Evolutionary conservation across 2,329 filamentous ascomycete genomes (phyloP).

Genomic region (Aaosphaeria arxii): DNA sequence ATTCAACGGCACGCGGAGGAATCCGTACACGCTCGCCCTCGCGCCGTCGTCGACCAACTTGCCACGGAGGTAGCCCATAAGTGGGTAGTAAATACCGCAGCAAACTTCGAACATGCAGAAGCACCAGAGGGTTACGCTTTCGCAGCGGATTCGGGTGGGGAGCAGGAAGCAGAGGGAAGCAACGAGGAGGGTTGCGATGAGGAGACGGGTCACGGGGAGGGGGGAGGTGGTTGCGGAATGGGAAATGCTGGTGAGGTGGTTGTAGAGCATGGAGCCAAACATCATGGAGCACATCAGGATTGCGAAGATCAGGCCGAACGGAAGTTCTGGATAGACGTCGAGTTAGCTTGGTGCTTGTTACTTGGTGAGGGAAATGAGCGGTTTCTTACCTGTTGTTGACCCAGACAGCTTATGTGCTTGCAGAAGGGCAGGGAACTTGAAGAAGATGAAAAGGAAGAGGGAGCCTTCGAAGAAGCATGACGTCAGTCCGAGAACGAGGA

Average conservation of each 20-base stretch:
- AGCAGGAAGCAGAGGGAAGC: conserved; percentile 28
- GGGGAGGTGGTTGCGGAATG: background rate
- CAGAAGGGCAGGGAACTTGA: conserved; percentile 57
- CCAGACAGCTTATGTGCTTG: conserved; percentile 18
- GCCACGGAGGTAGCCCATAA: conserved; percentile 55
- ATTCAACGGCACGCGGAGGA: conserved; percentile 59
- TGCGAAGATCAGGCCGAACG: conserved; percentile 55
- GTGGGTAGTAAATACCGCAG: conserved; percentile 58
- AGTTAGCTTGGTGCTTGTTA: background rate
- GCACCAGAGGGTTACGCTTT: conserved; percentile 52
- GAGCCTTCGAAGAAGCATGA: conserved; percentile 60
- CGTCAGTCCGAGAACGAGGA: conserved; percentile 51
- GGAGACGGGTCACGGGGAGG: conserved; percentile 21
- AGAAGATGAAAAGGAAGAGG: conserved; percentile 63
- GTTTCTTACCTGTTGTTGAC: conserved; percentile 22
- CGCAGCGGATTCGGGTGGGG: conserved; percentile 39
- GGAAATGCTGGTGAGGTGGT: conserved; percentile 23
- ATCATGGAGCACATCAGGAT: conserved; percentile 60
- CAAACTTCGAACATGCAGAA: conserved; percentile 59
- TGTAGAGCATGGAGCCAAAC: conserved; percentile 56
- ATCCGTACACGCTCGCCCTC: conserved; percentile 55
- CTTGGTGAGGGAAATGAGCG: background rate
- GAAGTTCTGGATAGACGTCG: conserved; percentile 12
- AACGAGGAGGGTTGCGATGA: conserved; percentile 21
- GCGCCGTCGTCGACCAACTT: conserved; percentile 53